phyloP scores from a whole-genome alignment of 371 early-diverging fungal genomes.

The Mucor mucedo region DNA sequence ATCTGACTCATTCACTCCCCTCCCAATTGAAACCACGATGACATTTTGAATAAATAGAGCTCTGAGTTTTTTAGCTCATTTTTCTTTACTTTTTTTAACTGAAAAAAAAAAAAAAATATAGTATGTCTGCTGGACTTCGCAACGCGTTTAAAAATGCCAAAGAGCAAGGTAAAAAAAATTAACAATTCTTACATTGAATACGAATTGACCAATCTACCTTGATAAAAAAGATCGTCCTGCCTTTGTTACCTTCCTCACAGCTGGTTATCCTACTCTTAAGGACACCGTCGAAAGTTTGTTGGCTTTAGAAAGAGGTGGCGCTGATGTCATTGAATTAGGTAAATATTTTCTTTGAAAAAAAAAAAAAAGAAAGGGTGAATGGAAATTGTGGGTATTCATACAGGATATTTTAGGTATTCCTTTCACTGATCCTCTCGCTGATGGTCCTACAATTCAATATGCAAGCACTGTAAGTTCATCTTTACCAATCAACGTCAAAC shows the following conservation, averaged over 20 bases:
- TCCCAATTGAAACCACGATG: slow-evolving; percentile 8
- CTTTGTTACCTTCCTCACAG: slow-evolving; percentile 93
- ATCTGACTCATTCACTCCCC: slow-evolving; percentile 20
- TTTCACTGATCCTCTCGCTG: slow-evolving; percentile 97
- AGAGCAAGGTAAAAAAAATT: slow-evolving; percentile 44
- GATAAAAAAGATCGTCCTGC: slow-evolving; percentile 72
- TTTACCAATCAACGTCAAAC: not conserved
- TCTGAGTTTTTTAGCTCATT: not conserved
- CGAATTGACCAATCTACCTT: not conserved
- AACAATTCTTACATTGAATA: not conserved
- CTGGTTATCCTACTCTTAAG: slow-evolving; percentile 85
- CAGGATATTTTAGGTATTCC: slow-evolving; percentile 72
- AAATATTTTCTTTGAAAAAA: slow-evolving; percentile 13
- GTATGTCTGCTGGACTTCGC: slow-evolving; percentile 52
- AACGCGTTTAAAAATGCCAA: slow-evolving; percentile 48
- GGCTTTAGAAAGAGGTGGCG: slow-evolving; percentile 89
- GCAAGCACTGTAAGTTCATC: slow-evolving; percentile 72
- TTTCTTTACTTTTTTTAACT: not conserved
- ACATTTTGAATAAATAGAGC: slow-evolving; percentile 12
- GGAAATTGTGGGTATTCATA: not conserved
- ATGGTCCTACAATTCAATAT: slow-evolving; percentile 96
- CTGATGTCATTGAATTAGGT: slow-evolving; percentile 97
- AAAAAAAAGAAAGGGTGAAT: not conserved
- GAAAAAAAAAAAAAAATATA: not conserved
- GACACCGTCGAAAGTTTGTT: slow-evolving; percentile 85